Percentiles rank a stretch among this genome's conserved stretches.
phyloP scores from a whole-genome alignment of 2,329 filamentous ascomycete species.

The Huntiella omanensis region DNA sequence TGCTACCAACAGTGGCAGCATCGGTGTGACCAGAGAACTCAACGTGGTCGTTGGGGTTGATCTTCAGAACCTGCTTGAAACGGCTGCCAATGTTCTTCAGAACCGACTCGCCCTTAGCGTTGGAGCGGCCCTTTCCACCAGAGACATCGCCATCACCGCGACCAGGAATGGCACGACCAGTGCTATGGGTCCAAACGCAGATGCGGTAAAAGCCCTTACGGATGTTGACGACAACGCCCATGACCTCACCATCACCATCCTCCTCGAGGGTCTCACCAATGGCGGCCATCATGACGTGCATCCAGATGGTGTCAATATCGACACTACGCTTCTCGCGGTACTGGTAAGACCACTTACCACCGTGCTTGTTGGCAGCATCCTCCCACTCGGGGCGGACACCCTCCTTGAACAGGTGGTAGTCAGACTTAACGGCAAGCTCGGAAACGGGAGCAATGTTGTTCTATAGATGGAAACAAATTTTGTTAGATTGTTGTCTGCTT shows the following conservation, averaged over 20 bases:
- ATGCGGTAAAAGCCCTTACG: slow-evolving; percentile 97
- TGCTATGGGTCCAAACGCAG: slow-evolving; percentile 90
- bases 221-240: slow-evolving; percentile 98
- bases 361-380: slow-evolving; percentile 95
- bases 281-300: slow-evolving; percentile 88
- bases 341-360: slow-evolving; percentile 95
- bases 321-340: slow-evolving; percentile 91
- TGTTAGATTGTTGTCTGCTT: too few relatives aligned
- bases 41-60: slow-evolving; percentile 57
- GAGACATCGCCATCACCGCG: slow-evolving; percentile 56
- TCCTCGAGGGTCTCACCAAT: slow-evolving; percentile 96
- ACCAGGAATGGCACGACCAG: slow-evolving; percentile 63
- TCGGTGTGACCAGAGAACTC: slow-evolving; percentile 98
- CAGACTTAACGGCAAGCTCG: slow-evolving; percentile 89
- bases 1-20: slow-evolving; percentile 79
- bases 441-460: slow-evolving; percentile 97
- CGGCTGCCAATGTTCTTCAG: slow-evolving; percentile 67
- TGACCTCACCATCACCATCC: slow-evolving; percentile 88
- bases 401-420: slow-evolving; percentile 98
- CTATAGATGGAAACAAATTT: slow-evolving; percentile 26
- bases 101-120: slow-evolving; percentile 70
- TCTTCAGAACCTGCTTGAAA: slow-evolving; percentile 82
- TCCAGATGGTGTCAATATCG: slow-evolving; percentile 88
- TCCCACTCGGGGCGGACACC: slow-evolving; percentile 97
- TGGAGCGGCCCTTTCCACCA: slow-evolving; percentile 56